phyloP scores from a whole-genome alignment of 257 asterid genomes.

The Asclepias syriaca region DNA sequence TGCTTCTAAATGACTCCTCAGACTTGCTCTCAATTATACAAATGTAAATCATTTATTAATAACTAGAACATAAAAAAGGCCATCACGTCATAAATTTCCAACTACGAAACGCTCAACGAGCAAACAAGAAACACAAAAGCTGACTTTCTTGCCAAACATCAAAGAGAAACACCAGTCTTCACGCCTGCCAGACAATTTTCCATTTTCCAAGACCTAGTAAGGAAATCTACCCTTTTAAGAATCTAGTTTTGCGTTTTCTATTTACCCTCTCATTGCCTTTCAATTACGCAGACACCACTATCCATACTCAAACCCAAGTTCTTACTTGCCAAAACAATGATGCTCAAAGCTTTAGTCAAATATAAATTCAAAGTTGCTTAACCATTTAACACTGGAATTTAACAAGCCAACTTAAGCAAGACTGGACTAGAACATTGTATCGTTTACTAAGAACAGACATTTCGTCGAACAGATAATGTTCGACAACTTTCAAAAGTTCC shows the following conservation, averaged over 20 bases:
- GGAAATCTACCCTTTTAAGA: slow-evolving; percentile 28
- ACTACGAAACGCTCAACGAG: slow-evolving; percentile 30
- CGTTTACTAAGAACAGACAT: not conserved
- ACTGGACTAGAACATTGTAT: not conserved
- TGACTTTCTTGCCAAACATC: slow-evolving; percentile 20
- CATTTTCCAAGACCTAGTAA: slow-evolving; percentile 59
- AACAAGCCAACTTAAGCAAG: not conserved
- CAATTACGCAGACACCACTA: not conserved
- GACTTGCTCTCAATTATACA: slow-evolving; percentile 27
- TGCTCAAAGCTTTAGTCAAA: not conserved
- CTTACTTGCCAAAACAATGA: not conserved
- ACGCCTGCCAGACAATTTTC: slow-evolving; percentile 49
- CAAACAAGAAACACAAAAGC: slow-evolving; percentile 42
- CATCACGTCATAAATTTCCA: slow-evolving; percentile 19
- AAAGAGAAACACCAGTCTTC: slow-evolving; percentile 37
- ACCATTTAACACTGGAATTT: not conserved
- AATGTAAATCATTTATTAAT: slow-evolving; percentile 27
- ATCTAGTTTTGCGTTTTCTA: not conserved
- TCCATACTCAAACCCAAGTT: not conserved
- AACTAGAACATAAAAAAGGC: slow-evolving; percentile 23
- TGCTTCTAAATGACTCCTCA: slow-evolving; percentile 49
- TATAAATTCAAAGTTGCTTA: not conserved
- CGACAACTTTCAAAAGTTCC: not conserved
- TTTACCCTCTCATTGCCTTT: not conserved
- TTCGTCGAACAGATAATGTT: not conserved